phyloP scores from a whole-genome alignment of 1,284 basidiomycete species.

The Malassezia nana region DNA sequence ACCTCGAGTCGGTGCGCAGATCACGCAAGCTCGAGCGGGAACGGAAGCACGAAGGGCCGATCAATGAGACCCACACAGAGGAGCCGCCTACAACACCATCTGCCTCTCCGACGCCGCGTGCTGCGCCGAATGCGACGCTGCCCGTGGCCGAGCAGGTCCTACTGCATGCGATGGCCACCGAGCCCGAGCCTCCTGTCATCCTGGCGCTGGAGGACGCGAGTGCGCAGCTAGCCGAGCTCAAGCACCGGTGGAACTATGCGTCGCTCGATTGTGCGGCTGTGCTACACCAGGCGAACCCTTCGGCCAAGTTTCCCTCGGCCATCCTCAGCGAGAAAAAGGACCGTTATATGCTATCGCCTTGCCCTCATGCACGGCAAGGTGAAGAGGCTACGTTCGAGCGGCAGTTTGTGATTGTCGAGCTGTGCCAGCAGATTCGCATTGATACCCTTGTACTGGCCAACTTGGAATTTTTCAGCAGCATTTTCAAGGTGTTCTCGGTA shows the following conservation, averaged over 20 bases:
- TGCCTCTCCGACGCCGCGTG: neutral
- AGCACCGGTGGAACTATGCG: slow-evolving; percentile 73
- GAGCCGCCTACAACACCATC: neutral
- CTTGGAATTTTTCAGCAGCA: slow-evolving; percentile 94
- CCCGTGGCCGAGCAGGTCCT: neutral
- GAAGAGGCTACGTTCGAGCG: slow-evolving; percentile 34
- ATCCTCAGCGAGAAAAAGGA: slow-evolving; percentile 85
- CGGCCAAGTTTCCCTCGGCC: slow-evolving; percentile 70
- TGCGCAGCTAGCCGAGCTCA: slow-evolving; percentile 26
- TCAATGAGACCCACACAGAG: neutral
- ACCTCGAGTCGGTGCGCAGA: slow-evolving; percentile 12
- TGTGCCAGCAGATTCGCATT: slow-evolving; percentile 92
- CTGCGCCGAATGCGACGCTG: neutral
- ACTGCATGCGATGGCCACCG: neutral
- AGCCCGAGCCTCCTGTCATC: slow-evolving; percentile 1
- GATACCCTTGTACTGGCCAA: slow-evolving; percentile 93
- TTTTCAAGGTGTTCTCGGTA: slow-evolving; percentile 82
- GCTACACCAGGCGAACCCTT: slow-evolving; percentile 70
- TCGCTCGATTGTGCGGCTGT: slow-evolving; percentile 84
- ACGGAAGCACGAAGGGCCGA: slow-evolving; percentile 1
- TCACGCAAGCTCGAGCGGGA: neutral
- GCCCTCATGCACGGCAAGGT: slow-evolving; percentile 51
- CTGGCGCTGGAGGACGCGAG: slow-evolving; percentile 23
- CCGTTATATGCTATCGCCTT: slow-evolving; percentile 93
- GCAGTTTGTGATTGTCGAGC: slow-evolving; percentile 85